Percentiles rank a stretch among this genome's conserved stretches.
Conservation (phyloP, 306 rosid species). For the Cucurbita maxima region DNA sequence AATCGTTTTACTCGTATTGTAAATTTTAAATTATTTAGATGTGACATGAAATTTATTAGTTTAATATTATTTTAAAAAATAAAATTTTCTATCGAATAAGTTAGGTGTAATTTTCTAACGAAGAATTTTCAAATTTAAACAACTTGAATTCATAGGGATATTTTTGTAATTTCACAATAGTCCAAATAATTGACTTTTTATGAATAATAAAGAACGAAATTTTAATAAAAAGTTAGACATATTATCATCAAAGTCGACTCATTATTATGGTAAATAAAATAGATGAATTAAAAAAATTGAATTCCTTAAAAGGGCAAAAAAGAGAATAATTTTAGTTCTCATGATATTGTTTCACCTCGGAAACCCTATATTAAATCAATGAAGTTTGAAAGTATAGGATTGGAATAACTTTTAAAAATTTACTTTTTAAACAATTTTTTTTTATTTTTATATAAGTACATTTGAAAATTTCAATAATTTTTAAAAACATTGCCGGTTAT, state of each 20-base stretch:
- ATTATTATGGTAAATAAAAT: neutral
- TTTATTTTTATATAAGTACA: no score
- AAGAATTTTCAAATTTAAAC: neutral
- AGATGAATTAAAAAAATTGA: neutral
- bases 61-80: neutral
- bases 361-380: no score
- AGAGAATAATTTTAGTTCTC: no score
- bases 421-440: no score
- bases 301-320: no score
- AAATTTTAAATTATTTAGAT: neutral
- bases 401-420: no score
- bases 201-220: neutral
- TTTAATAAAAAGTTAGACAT: neutral
- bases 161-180: neutral
- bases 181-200: slow-evolving; percentile 1
- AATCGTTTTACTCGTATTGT: neutral
- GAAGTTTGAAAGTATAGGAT: no score
- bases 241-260: neutral
- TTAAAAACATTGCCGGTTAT: no score
- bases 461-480: no score
- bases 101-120: neutral
- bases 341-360: no score
- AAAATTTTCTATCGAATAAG: neutral
- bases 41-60: neutral
- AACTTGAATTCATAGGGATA: neutral